A percentile compares a stretch with the other conserved stretches of the same genome.
phyloP scores from a whole-genome alignment of 371 early-diverging fungal genomes.

The Mortierella sp. region DNA sequence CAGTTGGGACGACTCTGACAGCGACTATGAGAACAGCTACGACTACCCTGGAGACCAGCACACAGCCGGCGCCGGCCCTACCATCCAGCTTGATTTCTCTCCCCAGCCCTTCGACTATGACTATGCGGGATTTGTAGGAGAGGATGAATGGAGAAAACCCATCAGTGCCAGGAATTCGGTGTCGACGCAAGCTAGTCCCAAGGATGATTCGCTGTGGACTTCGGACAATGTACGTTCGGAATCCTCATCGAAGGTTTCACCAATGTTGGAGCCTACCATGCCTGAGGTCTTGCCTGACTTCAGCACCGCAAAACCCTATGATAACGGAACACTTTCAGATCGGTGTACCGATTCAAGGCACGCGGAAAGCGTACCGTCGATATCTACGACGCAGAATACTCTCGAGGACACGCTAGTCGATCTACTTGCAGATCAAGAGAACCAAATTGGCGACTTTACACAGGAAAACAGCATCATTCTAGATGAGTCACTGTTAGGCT shows the following conservation, averaged over 20 bases:
- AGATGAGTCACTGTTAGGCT: no score
- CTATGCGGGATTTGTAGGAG: slow-evolving; percentile 15
- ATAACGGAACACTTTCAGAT: not conserved
- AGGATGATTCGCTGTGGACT: not conserved
- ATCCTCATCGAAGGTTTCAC: no score
- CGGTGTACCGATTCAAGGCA: no score
- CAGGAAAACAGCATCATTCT: no score
- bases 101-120: slow-evolving; percentile 19
- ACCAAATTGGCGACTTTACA: no score
- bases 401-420: no score
- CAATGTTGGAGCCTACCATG: not conserved
- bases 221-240: not conserved
- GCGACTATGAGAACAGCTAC: not conserved
- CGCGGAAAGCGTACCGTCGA: no score
- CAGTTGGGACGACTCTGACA: not conserved
- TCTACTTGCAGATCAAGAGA: no score
- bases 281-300: slow-evolving; percentile 5
- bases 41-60: not conserved
- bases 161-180: not conserved
- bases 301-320: slow-evolving; percentile 7
- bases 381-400: no score
- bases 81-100: not conserved
- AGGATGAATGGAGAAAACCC: slow-evolving; percentile 21
- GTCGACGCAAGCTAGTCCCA: not conserved
- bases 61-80: not conserved